Conservation (phyloP, 2,329 filamentous ascomycete genomes). For the Geosmithia flava region DNA sequence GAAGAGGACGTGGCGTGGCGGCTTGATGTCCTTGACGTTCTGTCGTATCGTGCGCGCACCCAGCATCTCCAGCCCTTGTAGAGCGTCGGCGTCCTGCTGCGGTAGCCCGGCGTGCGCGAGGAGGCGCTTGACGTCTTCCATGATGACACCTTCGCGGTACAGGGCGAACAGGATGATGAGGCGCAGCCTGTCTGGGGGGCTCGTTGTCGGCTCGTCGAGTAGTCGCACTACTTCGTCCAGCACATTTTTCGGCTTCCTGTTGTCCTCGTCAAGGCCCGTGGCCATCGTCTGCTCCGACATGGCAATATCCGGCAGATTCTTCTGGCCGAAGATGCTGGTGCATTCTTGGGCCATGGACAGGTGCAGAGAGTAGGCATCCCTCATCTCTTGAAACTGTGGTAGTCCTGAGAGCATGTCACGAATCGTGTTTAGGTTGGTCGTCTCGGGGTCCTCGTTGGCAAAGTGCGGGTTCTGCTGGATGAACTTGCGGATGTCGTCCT, state of each 20-base stretch:
- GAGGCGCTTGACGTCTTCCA: slow-evolving; percentile 73
- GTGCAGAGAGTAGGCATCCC: slow-evolving; percentile 88
- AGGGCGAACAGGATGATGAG: slow-evolving; percentile 78
- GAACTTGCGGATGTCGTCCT: slow-evolving; percentile 87
- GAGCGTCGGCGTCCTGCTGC: slow-evolving; percentile 56
- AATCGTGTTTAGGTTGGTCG: slow-evolving; percentile 76
- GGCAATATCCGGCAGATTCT: slow-evolving; percentile 78
- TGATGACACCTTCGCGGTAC: slow-evolving; percentile 74
- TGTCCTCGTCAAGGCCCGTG: slow-evolving; percentile 87
- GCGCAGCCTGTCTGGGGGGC: slow-evolving; percentile 63
- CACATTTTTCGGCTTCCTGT: slow-evolving; percentile 79
- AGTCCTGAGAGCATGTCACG: slow-evolving; percentile 94
- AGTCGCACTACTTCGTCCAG: slow-evolving; percentile 75
- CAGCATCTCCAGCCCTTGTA: slow-evolving; percentile 70
- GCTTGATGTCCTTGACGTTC: slow-evolving; percentile 62
- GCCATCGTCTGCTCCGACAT: slow-evolving; percentile 82
- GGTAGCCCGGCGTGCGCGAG: slow-evolving; percentile 73
- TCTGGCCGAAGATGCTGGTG: slow-evolving; percentile 81
- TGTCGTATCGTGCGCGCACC: slow-evolving; percentile 57
- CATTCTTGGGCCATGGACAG: slow-evolving; percentile 95
- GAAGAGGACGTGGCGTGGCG: slow-evolving; percentile 56
- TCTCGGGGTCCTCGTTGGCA: slow-evolving; percentile 56
- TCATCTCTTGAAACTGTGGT: slow-evolving; percentile 90
- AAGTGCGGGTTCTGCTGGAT: slow-evolving; percentile 87
- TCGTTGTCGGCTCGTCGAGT: slow-evolving; percentile 72